Percentiles rank a stretch among this genome's conserved stretches.
These are phyloP conservation scores for Paxillus involutus DNA, from an alignment of 768 basidiomycete genomes.

Conservation along the genomic window DNA sequence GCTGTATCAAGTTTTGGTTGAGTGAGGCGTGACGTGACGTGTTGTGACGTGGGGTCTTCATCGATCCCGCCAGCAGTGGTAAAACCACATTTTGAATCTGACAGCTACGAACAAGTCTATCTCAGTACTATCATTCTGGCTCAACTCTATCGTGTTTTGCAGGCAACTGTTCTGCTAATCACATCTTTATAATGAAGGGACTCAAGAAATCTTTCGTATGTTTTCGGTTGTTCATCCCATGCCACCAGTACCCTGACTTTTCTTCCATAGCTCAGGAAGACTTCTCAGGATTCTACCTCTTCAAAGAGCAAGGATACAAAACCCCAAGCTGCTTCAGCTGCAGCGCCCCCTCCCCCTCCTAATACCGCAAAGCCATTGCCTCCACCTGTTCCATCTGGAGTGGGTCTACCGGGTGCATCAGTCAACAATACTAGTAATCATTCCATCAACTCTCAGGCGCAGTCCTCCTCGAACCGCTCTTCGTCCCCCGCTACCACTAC, in stretches of 20 bases:
- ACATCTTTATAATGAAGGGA: constrained; percentile 61
- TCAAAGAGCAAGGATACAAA: constrained; percentile 71
- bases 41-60: constrained; percentile 33
- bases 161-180: constrained; percentile 16
- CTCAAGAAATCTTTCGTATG: constrained; percentile 81
- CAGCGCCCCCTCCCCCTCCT: constrained; percentile 57
- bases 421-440: constrained; percentile 39
- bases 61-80: constrained; percentile 39
- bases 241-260: constrained; percentile 22
- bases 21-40: constrained; percentile 28
- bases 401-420: constrained; percentile 35
- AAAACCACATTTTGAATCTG: constrained; percentile 11
- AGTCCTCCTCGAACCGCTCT: constrained; percentile 42
- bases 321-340: constrained; percentile 36
- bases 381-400: constrained; percentile 41
- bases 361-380: constrained; percentile 68
- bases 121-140: constrained; percentile 8
- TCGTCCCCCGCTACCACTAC: constrained; percentile 39
- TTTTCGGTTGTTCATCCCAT: constrained; percentile 17
- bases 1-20: background rate
- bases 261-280: constrained; percentile 61
- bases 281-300: constrained; percentile 60
- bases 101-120: constrained; percentile 4
- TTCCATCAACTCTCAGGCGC: constrained; percentile 40
- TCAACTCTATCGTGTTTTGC: constrained; percentile 6